Base-by-base conservation (phyloP, 306 rosid genomes). In the Abrus precatorius region DNA sequence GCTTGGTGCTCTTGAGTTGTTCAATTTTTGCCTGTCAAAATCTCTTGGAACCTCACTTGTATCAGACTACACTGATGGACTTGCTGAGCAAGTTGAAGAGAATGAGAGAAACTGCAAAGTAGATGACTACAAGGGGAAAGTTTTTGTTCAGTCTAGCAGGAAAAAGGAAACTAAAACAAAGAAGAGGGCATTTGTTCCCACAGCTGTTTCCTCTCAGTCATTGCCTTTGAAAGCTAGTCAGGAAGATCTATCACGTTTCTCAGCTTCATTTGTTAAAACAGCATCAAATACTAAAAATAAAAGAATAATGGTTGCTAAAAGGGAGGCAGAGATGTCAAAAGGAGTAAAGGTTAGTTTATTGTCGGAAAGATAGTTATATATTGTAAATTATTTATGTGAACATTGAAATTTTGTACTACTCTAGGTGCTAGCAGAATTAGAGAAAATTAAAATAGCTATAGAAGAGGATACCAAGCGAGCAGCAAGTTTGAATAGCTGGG, bases 1-100 rank as follows among this genome's bases (percentile, higher is more conserved):
- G 88, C 94, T 95, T 64, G 99, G 99, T 77, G 97, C 86, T 30
- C 89, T 93, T 1, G 86, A 88, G 45, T 85, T 93, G 49, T 95
- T 91, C 43, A 70, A 91, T 32, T 64, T 84, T 50, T 85, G 91
- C 82, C 84, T 95, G 48, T 89, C 89, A 6, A 89, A 88, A 55
- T 83, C 89, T 33, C 83, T 83, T 55, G 82, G 85, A 83, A 67
- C 82, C 70, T 85, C 97, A 10, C 55, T 29, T 43, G 28, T 70
- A 72, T 73, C 77, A 32, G 85, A 82, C 62, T 72, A 70, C 33
- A 50, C 82, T 14, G 75, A 75, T 50, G 52, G 48, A 38, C 69
- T 68, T 72, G 20, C 66, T 41, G 84, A 80, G 52, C 72, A 73
- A 45, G 66, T 71, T 60, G 86, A 45, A 68, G 83, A 76, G 66